Base-by-base conservation (phyloP, 257 asterid genomes). In the Schizonepeta tenuifolia region DNA sequence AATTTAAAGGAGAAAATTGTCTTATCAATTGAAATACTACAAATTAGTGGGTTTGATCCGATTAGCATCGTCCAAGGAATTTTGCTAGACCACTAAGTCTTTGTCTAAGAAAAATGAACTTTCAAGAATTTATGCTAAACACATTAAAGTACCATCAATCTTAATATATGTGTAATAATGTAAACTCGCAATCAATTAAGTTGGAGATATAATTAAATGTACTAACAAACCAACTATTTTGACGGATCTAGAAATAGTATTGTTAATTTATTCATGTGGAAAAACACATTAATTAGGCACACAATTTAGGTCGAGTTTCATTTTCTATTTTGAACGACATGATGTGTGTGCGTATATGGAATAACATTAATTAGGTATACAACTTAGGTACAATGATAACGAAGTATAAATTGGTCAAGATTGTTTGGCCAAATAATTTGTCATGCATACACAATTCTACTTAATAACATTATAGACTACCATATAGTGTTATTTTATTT, bases 281-380 rank as follows among this genome's bases (percentile, higher is more conserved):
- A 49, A 21, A 71, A 60, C 54, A 31, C 64, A 72, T 61, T 72
- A 61, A 50, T 72, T 61, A 22, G 77, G 63, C 44, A 14, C 33
- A 22, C 70, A 72, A 62, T 33, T 53, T 53, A 54, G 74, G 74
- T 69, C 10, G 21, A 35, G 24, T 38, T 36, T 53, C 36, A 12
- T 17, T 68, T 22, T 12, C 73, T 20, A 31, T 4, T n/a, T 50
- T 8, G 49, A 18, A 68, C n/a, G 40, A 31, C 41, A 44, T 18
- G 55, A 60, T 15, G 40, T 15, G 35, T 57, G 35, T 21, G 12
- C n/a, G 35, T 31, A 22, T 61, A 13, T 61, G 17, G 73, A 59
- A 64, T 26, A 17, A 26, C 65, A 80, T 85, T 82, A 73, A 85
- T 82, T 76, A 78, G 87, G 89, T 71, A 15, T 64, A 64, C 80